Percentiles rank a stretch among this genome's conserved stretches.
phyloP scores from a whole-genome alignment of 1,284 basidiomycete genomes.

The Ganoderma resinaceum region DNA sequence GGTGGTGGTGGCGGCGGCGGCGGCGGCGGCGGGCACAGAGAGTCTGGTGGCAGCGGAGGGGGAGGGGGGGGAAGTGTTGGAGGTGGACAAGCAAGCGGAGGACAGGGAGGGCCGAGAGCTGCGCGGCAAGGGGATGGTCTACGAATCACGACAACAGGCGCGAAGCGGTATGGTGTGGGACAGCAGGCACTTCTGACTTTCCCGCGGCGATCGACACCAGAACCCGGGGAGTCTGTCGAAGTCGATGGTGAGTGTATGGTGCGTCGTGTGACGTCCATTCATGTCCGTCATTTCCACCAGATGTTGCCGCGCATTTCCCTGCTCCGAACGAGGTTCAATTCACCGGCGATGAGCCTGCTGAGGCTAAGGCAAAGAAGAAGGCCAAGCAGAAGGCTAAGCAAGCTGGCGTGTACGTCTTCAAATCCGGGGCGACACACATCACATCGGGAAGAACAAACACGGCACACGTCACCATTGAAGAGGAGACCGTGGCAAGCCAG shows the following conservation, averaged over 20 bases:
- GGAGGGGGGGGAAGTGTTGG: neutral
- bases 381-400: slow-evolving; percentile 24
- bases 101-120: neutral
- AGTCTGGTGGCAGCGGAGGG: neutral
- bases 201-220: slow-evolving; percentile 13
- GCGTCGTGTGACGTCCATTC: neutral
- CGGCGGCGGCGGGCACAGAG: neutral
- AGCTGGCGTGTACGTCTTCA: slow-evolving; percentile 28
- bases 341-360: slow-evolving; percentile 15
- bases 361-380: slow-evolving; percentile 16
- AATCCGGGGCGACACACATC: slow-evolving; percentile 21
- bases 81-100: neutral
- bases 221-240: neutral
- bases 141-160: slow-evolving; percentile 22
- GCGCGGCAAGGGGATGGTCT: slow-evolving; percentile 4
- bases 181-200: slow-evolving; percentile 31
- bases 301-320: neutral
- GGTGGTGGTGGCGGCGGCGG: neutral
- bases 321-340: slow-evolving; percentile 18
- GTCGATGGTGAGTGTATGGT: neutral
- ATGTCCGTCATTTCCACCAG: neutral
- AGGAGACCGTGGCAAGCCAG: slow-evolving; percentile 15
- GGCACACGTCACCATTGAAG: slow-evolving; percentile 28
- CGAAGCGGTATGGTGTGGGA: slow-evolving; percentile 26
- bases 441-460: slow-evolving; percentile 25